Evolutionary conservation across 2,329 filamentous ascomycete species (phyloP).

Genomic region (Pseudogymnoascus sp.): DNA sequence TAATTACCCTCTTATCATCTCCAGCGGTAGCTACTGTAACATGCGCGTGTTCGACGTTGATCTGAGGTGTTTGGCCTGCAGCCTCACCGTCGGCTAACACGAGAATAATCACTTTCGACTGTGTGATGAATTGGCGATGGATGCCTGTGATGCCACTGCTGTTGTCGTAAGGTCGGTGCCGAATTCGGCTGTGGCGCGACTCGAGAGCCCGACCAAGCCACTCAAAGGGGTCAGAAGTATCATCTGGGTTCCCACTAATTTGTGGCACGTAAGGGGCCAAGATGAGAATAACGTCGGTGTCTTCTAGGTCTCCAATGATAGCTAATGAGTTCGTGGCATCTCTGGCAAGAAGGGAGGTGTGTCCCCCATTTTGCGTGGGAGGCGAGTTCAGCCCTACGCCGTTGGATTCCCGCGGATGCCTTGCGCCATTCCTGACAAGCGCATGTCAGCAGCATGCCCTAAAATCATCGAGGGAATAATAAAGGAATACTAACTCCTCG

Average conservation of each 20-base stretch:
- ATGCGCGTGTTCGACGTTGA: slow-evolving; percentile 16
- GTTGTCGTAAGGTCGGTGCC: slow-evolving; percentile 60
- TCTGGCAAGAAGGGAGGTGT: slow-evolving; percentile 15
- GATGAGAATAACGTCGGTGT: slow-evolving; percentile 52
- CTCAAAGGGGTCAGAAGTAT: slow-evolving; percentile 62
- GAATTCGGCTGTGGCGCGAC: slow-evolving; percentile 51
- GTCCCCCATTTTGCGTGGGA: background rate
- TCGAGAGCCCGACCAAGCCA: slow-evolving; percentile 58
- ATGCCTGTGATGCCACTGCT: slow-evolving; percentile 43
- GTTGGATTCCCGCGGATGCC: background rate
- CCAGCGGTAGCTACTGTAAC: slow-evolving; percentile 26
- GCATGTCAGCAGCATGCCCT: background rate
- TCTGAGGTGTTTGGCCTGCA: background rate
- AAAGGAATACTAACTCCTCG: background rate
- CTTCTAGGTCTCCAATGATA: slow-evolving; percentile 38
- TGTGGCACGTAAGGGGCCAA: slow-evolving; percentile 51
- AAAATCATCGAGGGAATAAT: background rate
- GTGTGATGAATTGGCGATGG: slow-evolving; percentile 28
- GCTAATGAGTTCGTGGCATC: slow-evolving; percentile 39
- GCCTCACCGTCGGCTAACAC: slow-evolving; percentile 38
- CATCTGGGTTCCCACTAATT: slow-evolving; percentile 34
- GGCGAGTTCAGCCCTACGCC: background rate
- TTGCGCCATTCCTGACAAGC: background rate
- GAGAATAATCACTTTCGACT: slow-evolving; percentile 36
- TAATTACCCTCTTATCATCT: slow-evolving; percentile 43